phyloP scores from a whole-genome alignment of 352 stramenopile species.

The Pythium phragmitis region DNA sequence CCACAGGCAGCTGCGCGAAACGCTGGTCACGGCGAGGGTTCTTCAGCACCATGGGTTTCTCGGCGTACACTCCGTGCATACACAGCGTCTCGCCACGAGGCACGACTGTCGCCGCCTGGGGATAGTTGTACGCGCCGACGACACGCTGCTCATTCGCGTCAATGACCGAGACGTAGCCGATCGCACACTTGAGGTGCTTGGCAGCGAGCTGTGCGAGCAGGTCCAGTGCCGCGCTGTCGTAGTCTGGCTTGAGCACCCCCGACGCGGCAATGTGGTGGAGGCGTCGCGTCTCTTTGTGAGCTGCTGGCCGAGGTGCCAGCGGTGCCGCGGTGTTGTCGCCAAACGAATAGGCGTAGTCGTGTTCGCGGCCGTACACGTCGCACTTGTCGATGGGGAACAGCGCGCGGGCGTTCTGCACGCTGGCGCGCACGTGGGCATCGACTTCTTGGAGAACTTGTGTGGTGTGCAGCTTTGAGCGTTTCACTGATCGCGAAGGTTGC shows the following conservation, averaged over 20 bases:
- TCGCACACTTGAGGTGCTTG: conserved; percentile 46
- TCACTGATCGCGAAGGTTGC: not conserved
- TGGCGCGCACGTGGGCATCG: not conserved
- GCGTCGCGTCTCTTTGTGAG: conserved; percentile 41
- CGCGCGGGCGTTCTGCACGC: not conserved
- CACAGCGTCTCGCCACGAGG: conserved; percentile 58
- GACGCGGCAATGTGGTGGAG: conserved; percentile 47
- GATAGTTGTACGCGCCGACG: conserved; percentile 46
- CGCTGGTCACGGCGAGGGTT: conserved; percentile 64
- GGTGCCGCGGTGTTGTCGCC: conserved; percentile 29
- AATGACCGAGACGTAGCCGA: conserved; percentile 67
- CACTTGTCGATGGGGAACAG: not conserved
- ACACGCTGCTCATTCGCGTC: conserved; percentile 37
- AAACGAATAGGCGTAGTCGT: conserved; percentile 55
- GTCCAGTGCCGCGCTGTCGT: conserved; percentile 48
- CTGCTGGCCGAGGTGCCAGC: conserved; percentile 39
- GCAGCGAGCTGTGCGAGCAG: conserved; percentile 57
- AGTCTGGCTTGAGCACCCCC: conserved; percentile 38
- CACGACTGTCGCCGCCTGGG: conserved; percentile 27
- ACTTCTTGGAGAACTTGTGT: not conserved
- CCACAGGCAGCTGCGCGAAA: conserved; percentile 47
- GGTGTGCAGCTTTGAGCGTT: not conserved
- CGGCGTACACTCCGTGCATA: conserved; percentile 46
- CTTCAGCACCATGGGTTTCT: conserved; percentile 63
- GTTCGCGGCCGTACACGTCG: conserved; percentile 33